These are phyloP conservation scores for Fragosphaeria purpurea DNA, from an alignment of 2,329 filamentous ascomycete genomes.

Conservation along the genomic window DNA sequence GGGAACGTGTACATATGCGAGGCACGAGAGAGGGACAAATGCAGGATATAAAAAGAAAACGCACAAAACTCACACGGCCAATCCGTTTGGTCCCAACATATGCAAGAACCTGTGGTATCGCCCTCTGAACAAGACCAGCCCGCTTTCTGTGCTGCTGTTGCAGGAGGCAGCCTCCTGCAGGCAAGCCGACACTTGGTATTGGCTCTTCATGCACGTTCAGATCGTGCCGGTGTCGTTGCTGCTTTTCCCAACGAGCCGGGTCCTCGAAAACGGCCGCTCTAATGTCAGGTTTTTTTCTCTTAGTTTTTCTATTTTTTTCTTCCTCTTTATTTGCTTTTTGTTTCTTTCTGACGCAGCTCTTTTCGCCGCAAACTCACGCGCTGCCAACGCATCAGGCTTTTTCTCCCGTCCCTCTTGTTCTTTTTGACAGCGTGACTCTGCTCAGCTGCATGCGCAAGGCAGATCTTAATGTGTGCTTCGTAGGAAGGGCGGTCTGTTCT, in stretches of 20 bases:
- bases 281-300: neutral
- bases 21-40: no score
- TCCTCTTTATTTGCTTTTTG: neutral
- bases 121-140: no score
- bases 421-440: neutral
- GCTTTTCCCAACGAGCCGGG: neutral
- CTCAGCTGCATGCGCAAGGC: constrained; percentile 4
- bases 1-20: no score
- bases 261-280: constrained; percentile 1
- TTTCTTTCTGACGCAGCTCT: no score
- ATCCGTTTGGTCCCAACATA: constrained; percentile 6
- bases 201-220: no score
- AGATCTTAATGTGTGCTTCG: neutral
- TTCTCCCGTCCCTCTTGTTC: neutral
- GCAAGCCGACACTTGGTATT: no score
- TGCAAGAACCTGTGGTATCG: neutral
- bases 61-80: neutral
- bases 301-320: no score
- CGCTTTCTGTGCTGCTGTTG: neutral
- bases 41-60: no score
- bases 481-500: no score
- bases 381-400: constrained; percentile 4
- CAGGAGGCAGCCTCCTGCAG: constrained; percentile 8
- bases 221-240: no score
- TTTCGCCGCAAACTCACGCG: neutral